Evolutionary conservation across 148 eudicot genomes (phyloP), one percentile per base, ranked within the genome.

Genomic region (Chenopodium suecicum): DNA sequence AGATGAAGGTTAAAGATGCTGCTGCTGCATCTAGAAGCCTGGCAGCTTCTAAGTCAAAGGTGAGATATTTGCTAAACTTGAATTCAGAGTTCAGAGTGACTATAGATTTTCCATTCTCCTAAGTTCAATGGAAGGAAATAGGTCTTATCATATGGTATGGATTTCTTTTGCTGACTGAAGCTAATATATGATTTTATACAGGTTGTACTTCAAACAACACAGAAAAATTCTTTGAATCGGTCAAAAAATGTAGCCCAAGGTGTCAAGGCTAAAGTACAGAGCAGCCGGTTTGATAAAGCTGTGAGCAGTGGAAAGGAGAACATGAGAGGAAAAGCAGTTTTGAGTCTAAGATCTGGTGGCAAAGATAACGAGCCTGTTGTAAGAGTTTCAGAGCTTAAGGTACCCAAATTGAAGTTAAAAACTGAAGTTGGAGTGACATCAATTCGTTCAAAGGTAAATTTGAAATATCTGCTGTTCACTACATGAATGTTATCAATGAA

Each of bases 11-110:
- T 27, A 69, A 75, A 62, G 56, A 73, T 9, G 64, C 74, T 84
- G 63, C 67, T 76, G 64, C 58, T 27, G 82, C 78, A 56, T 78
- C 79, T 27, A 80, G 71, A 46, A 20, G 74, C 54, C 74, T 9
- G 64, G 82, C 74, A 83, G 74, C 81, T 52, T 74, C 75, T 44
- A 89, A 83, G 80, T 76, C 87, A 82, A 89, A 87, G 90, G 93
- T 87, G 77, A 84, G 89, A 11, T 25, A 60, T 73, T 46, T 1
- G 34, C 4, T 54, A 47, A 54, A 14, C 13, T 41, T 7, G 7
- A 41, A 6, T 41, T 29, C 65, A 32, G 44, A 41, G 7, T 17
- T 56, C 78, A 29, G 66, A 54, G 29, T 37, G 54, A 50, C 54
- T 50, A 1, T 50, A 8, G 13, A 76, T 56, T 2, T 56, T 56